Evolutionary conservation across 768 basidiomycete species (phyloP).

Genomic region (Russula abietina): DNA sequence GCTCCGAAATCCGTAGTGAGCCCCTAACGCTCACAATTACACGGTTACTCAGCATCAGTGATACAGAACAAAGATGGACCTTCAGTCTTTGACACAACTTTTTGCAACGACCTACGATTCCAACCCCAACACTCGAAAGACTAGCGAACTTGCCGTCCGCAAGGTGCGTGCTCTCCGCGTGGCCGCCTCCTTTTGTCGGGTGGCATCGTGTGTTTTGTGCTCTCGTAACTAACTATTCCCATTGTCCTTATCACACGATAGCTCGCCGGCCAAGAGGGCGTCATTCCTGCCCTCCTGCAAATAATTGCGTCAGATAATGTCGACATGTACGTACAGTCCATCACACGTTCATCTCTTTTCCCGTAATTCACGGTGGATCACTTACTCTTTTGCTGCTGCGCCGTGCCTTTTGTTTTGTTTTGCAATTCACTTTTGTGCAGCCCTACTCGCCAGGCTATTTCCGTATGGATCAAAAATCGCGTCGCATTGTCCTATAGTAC

Average conservation of each 20-base stretch:
- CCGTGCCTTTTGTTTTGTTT: slow-evolving; percentile 14
- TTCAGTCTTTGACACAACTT: slow-evolving; percentile 67
- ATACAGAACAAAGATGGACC: slow-evolving; percentile 47
- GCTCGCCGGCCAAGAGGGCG: slow-evolving; percentile 76
- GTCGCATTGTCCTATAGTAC: slow-evolving; percentile 60
- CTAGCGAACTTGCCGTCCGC: slow-evolving; percentile 82
- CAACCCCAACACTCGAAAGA: slow-evolving; percentile 81
- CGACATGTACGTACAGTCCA: slow-evolving; percentile 56
- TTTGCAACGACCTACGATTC: slow-evolving; percentile 76
- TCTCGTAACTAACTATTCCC: slow-evolving; percentile 12
- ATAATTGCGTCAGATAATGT: slow-evolving; percentile 75
- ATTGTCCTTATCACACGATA: slow-evolving; percentile 29
- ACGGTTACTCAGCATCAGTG: slow-evolving; percentile 1
- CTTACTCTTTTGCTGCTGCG: background rate
- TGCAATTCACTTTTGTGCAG: slow-evolving; percentile 35
- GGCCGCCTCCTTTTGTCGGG: background rate
- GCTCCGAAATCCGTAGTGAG: background rate
- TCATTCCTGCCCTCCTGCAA: slow-evolving; percentile 77
- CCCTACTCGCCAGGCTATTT: slow-evolving; percentile 75
- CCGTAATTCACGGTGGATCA: background rate
- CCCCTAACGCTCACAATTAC: background rate
- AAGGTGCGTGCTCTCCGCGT: slow-evolving; percentile 45
- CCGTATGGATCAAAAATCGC: slow-evolving; percentile 90
- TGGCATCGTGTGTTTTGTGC: slow-evolving; percentile 4
- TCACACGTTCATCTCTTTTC: background rate